Conservation (phyloP, 108 stramenopile species). For the Nannochloropsis salina region DNA sequence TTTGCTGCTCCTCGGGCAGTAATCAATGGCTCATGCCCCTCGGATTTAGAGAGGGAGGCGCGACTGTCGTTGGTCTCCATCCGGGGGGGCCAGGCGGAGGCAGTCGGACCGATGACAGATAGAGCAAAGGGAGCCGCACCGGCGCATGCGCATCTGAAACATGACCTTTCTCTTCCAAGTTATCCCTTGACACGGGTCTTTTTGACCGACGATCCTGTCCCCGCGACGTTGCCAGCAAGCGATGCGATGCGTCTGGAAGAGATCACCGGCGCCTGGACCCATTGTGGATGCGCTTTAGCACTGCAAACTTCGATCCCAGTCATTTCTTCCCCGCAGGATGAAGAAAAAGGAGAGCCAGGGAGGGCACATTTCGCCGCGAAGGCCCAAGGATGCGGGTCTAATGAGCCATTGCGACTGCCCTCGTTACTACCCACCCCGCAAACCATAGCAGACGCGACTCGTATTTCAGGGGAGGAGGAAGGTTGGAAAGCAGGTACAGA, state of each 20-base stretch:
- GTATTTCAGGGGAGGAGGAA: not conserved
- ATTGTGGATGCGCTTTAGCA: not conserved
- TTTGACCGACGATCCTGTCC: not conserved
- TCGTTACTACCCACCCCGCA: not conserved
- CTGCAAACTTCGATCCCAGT: not conserved
- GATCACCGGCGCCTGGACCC: not conserved
- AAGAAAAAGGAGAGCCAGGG: not conserved
- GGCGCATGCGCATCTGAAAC: no score
- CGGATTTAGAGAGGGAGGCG: not conserved
- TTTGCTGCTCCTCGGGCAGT: not conserved
- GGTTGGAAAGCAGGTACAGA: not conserved
- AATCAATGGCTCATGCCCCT: conserved; percentile 14
- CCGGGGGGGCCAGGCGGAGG: not conserved
- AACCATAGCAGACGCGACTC: not conserved
- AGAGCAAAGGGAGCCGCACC: no score
- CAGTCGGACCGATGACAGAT: not conserved
- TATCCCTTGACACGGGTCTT: not conserved
- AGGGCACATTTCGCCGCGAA: not conserved
- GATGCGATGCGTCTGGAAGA: not conserved
- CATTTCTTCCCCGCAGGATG: not conserved
- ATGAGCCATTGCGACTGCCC: not conserved
- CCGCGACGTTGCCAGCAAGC: not conserved
- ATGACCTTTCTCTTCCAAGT: no score
- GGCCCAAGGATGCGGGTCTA: not conserved
- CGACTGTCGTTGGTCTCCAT: not conserved